Evolutionary conservation across 2,329 filamentous ascomycete genomes (phyloP).

Genomic region (Colletotrichum trifolii): DNA sequence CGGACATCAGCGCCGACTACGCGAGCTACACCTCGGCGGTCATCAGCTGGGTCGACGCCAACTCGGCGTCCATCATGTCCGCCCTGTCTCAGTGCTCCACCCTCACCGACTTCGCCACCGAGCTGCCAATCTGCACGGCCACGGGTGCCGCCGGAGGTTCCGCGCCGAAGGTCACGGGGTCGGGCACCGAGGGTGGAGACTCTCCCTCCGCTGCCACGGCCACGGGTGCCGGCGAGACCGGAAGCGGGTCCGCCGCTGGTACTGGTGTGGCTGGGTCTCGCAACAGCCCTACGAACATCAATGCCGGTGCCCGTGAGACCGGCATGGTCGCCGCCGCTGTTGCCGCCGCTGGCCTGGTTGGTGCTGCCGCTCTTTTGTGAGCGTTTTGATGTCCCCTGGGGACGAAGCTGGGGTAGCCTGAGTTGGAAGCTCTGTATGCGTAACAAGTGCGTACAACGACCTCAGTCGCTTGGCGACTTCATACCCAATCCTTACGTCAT

Average conservation of each 20-base stretch:
- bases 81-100: conserved; percentile 42
- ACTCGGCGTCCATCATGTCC: conserved; percentile 38
- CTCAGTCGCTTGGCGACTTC: no score
- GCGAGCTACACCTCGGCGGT: conserved; percentile 39
- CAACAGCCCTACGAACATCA: conserved; percentile 19
- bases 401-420: no score
- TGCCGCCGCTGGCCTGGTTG: conserved; percentile 42
- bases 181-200: neutral
- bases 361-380: conserved; percentile 41
- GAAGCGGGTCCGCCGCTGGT: neutral
- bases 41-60: conserved; percentile 39
- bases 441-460: no score
- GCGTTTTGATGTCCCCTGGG: neutral
- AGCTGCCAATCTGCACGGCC: conserved; percentile 19
- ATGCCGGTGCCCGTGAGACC: conserved; percentile 40
- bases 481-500: no score
- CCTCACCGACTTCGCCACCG: conserved; percentile 33
- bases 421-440: no score
- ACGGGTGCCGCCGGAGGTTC: neutral
- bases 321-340: conserved; percentile 39
- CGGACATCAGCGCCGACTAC: conserved; percentile 37
- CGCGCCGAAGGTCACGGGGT: neutral
- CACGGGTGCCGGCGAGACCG: conserved; percentile 1
- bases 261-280: neutral
- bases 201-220: conserved; percentile 1